A percentile compares a stretch with the other conserved stretches of the same genome.
Conservation (phyloP, 108 stramenopile species). For the Pseudonitzschia pungens region DNA sequence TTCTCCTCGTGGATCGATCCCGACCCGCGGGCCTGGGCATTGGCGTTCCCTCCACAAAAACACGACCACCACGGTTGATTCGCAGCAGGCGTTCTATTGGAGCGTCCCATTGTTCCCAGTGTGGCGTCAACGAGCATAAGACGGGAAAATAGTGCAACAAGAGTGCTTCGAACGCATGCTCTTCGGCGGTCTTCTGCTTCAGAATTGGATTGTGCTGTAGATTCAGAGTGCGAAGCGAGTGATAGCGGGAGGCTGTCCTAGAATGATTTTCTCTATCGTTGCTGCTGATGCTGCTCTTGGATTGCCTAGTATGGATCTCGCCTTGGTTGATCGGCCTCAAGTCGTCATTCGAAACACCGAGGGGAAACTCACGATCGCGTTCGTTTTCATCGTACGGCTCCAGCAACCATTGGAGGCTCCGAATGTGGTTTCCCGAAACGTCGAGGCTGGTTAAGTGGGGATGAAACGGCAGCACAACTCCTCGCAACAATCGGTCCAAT, state of each 20-base stretch:
- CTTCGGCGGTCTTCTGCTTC: neutral
- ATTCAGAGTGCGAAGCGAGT: conserved; percentile 7
- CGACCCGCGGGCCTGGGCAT: neutral
- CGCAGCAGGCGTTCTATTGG: conserved; percentile 5
- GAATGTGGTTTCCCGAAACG: conserved; percentile 12
- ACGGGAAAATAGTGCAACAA: neutral
- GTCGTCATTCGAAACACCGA: too few species aligned
- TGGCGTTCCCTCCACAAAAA: neutral
- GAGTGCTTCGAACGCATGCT: conserved; percentile 11
- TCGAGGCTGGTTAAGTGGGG: conserved; percentile 7
- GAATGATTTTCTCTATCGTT: too few species aligned
- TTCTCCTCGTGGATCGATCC: neutral
- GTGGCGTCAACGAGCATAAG: neutral
- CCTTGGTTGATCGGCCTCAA: neutral
- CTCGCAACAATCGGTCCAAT: conserved; percentile 1
- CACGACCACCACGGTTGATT: conserved; percentile 14
- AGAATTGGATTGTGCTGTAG: conserved; percentile 14
- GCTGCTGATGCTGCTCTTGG: neutral
- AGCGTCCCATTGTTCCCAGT: conserved; percentile 15
- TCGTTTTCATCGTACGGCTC: neutral
- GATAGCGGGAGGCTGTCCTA: neutral
- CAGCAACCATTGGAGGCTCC: conserved; percentile 5
- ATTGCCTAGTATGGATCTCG: neutral
- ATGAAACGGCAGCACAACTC: conserved; percentile 2
- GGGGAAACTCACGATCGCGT: neutral